These are phyloP conservation scores for Cyberlindnera galapagoensis DNA, from an alignment of 805 yeast species.

Conservation along the genomic window DNA sequence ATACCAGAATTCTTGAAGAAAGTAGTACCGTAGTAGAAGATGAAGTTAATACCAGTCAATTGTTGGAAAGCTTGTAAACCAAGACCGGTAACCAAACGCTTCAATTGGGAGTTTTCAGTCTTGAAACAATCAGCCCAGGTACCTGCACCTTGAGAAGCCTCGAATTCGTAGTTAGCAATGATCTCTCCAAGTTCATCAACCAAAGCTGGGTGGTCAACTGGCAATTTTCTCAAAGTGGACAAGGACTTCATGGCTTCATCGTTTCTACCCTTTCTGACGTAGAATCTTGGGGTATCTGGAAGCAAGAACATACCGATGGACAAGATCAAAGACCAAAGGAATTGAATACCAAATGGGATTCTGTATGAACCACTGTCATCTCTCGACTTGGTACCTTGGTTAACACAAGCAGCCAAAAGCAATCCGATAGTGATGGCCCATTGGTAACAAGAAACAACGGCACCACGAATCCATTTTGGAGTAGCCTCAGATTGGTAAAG, in stretches of 20 bases:
- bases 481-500: conserved; percentile 74
- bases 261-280: conserved; percentile 47
- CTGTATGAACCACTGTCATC: conserved; percentile 55
- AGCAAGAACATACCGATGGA: conserved; percentile 55
- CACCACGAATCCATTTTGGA: conserved; percentile 73
- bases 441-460: conserved; percentile 70
- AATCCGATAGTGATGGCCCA: conserved; percentile 68
- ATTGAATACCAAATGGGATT: conserved; percentile 66
- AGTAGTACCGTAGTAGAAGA: conserved; percentile 63
- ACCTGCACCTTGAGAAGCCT: conserved; percentile 25
- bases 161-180: conserved; percentile 40
- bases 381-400: conserved; percentile 57
- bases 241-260: conserved; percentile 52
- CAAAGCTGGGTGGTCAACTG: conserved; percentile 36
- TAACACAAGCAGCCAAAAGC: conserved; percentile 61
- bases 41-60: conserved; percentile 65
- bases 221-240: conserved; percentile 44
- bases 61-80: conserved; percentile 49
- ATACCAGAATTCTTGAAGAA: conserved; percentile 48
- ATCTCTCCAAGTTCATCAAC: conserved; percentile 42
- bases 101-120: conserved; percentile 32
- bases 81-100: conserved; percentile 37
- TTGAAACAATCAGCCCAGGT: conserved; percentile 30
- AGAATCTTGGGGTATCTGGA: conserved; percentile 73
- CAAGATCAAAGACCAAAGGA: conserved; percentile 58